Percentiles rank a stretch among this genome's conserved stretches.
Evolutionary conservation across 1,284 basidiomycete genomes (phyloP).

Genomic region (Pseudozyma tsukubaensis): DNA sequence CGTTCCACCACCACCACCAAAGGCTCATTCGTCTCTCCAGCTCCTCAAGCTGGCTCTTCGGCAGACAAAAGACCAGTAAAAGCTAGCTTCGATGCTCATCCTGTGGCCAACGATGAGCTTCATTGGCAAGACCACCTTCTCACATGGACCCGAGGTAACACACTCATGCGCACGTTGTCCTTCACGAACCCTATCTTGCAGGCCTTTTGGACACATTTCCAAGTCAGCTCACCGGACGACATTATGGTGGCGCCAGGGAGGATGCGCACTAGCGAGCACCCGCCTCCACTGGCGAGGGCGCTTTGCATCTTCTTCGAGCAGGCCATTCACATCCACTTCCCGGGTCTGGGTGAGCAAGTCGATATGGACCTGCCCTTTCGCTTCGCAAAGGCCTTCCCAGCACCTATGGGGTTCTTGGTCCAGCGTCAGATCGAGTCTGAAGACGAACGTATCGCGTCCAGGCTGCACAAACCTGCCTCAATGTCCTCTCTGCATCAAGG

Average conservation of each 20-base stretch:
- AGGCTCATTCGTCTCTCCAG: constrained; percentile 20
- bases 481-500: constrained; percentile 2
- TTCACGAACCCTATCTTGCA: constrained; percentile 44
- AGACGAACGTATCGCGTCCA: constrained; percentile 38
- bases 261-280: constrained; percentile 1
- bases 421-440: constrained; percentile 52
- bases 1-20: constrained; percentile 31
- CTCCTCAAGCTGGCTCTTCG: neutral
- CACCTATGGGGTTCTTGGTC: constrained; percentile 53
- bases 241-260: constrained; percentile 39
- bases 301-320: constrained; percentile 61
- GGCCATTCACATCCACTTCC: constrained; percentile 54
- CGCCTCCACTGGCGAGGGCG: constrained; percentile 20
- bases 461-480: constrained; percentile 8
- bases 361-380: constrained; percentile 54
- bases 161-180: constrained; percentile 48
- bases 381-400: constrained; percentile 44
- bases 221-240: constrained; percentile 27
- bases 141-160: constrained; percentile 51
- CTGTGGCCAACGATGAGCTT: constrained; percentile 36
- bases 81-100: neutral
- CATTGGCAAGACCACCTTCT: constrained; percentile 44
- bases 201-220: constrained; percentile 58
- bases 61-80: neutral
- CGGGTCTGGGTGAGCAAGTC: constrained; percentile 50